A percentile compares a stretch with the other conserved stretches of the same genome.
These are phyloP conservation scores for Leptodermis oblonga DNA, from an alignment of 257 asterid species.

Conservation along the genomic window DNA sequence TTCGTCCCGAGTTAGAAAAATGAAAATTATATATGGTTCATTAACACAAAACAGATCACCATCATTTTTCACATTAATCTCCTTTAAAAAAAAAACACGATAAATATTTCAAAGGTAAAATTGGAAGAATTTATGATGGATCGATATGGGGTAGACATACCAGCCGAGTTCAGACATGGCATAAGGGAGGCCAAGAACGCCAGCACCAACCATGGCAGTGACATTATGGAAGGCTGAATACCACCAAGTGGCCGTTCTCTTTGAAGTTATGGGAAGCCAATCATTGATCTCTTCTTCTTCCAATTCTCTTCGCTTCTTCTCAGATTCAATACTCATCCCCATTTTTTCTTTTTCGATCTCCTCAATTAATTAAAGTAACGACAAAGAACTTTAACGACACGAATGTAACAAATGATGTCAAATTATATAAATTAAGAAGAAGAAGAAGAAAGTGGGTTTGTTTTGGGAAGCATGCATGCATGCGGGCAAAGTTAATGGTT, in stretches of 20 bases:
- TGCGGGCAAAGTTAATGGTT: neutral
- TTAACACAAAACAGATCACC: too few species aligned
- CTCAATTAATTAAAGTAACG: too few species aligned
- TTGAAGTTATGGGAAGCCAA: constrained; percentile 47
- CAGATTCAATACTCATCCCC: neutral
- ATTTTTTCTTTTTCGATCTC: neutral
- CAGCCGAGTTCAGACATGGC: constrained; percentile 58
- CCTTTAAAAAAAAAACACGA: too few species aligned
- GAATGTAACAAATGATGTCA: neutral
- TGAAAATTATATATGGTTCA: too few species aligned
- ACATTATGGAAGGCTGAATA: constrained; percentile 51
- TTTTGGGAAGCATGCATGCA: neutral
- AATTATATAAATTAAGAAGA: too few species aligned
- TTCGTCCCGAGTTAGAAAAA: too few species aligned
- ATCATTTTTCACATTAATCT: too few species aligned
- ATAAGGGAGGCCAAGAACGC: constrained; percentile 53
- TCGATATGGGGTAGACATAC: constrained; percentile 26
- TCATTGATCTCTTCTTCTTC: constrained; percentile 24
- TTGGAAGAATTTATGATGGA: too few species aligned
- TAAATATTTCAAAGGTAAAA: too few species aligned
- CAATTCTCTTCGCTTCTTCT: neutral
- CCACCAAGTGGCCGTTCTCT: constrained; percentile 41
- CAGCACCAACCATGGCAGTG: constrained; percentile 58
- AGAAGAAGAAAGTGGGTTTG: neutral
- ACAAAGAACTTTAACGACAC: neutral